Evolutionary conservation across 345 rosid species (phyloP), one percentile per base, ranked within the genome.

Genomic region (Conringia planisiliqua): DNA sequence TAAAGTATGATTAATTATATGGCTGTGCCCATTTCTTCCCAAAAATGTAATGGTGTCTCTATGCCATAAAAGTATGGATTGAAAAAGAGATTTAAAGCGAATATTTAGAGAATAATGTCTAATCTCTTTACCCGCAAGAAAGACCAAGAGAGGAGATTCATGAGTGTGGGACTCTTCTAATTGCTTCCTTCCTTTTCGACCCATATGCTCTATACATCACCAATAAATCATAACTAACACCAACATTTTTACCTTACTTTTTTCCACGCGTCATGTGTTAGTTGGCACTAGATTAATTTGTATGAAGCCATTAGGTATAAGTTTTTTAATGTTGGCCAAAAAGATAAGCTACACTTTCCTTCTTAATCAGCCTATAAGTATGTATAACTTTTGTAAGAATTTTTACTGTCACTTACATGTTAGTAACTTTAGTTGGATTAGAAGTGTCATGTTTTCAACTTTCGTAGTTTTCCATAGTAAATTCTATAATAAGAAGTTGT

Each of bases 91-190:
- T 43, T 62, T 16, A 16, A 16, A 70, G 20, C 35, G 73, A 52
- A 62, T 70, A 64, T 4, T 4, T 44, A 32, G 63, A 36, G 52
- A 70, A 68, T 44, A 70, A 70, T 63, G 61, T 62, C 10, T 39
- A 43, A 26, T 35, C 43, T 36, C 24, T 18, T 74, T 68, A 50
- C 71, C 71, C 66, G 60, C 76, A 77, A 70, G 80, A 71, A 63
- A 70, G 54, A 77, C 64, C 70, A 62, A 63, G 40, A 46, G 71
- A 56, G 40, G 68, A 57, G 58, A 70, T 55, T 56, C 22, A 70
- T 14, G 77, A 57, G 80, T 77, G 77, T 71, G 33, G 77, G 77
- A 77, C 76, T 71, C 80, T 77, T 30, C 68, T 46, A 20, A 13
- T 13, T 44, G 44, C 44, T 59, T 59, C 44, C 47, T 39, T 11